Percentiles rank a stretch among this genome's conserved stretches.
Conservation (phyloP, 2,329 filamentous ascomycete genomes). For the Diaporthe batatas region DNA sequence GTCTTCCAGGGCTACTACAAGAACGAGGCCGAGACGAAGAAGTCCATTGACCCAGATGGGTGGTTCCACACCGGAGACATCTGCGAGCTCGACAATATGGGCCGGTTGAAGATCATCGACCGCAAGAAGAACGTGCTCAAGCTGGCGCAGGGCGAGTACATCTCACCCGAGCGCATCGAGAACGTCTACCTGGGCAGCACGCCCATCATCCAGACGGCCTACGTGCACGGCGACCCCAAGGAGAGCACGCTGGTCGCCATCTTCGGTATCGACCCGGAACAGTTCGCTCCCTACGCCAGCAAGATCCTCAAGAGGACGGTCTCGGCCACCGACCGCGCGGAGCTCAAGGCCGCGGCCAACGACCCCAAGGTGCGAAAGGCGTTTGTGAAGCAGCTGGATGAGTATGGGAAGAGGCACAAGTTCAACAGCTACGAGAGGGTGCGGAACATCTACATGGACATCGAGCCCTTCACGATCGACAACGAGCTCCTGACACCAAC, state of each 20-base stretch:
- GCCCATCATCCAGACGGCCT: slow-evolving; percentile 82
- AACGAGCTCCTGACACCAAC: slow-evolving; percentile 92
- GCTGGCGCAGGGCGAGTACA: slow-evolving; percentile 96
- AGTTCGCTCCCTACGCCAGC: slow-evolving; percentile 84
- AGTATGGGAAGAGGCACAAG: slow-evolving; percentile 84
- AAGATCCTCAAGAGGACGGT: slow-evolving; percentile 80
- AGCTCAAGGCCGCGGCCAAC: slow-evolving; percentile 74
- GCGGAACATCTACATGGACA: slow-evolving; percentile 76
- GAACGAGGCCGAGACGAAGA: slow-evolving; percentile 87
- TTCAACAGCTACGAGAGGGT: slow-evolving; percentile 94
- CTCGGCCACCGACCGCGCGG: slow-evolving; percentile 72
- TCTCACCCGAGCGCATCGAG: slow-evolving; percentile 96
- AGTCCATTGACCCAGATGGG: slow-evolving; percentile 85
- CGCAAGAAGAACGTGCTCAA: slow-evolving; percentile 99
- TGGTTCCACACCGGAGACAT: slow-evolving; percentile 99
- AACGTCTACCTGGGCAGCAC: slow-evolving; percentile 90
- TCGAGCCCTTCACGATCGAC: slow-evolving; percentile 94
- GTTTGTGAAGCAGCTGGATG: slow-evolving; percentile 83
- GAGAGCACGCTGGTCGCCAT: slow-evolving; percentile 87
- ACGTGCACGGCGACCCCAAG: slow-evolving; percentile 89
- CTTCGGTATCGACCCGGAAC: slow-evolving; percentile 87
- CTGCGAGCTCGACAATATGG: slow-evolving; percentile 83
- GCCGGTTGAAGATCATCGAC: slow-evolving; percentile 93
- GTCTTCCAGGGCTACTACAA: slow-evolving; percentile 91
- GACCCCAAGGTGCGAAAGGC: slow-evolving; percentile 80